Conservation (phyloP, 352 stramenopile genomes). For the Phytophthora cryptogea region DNA sequence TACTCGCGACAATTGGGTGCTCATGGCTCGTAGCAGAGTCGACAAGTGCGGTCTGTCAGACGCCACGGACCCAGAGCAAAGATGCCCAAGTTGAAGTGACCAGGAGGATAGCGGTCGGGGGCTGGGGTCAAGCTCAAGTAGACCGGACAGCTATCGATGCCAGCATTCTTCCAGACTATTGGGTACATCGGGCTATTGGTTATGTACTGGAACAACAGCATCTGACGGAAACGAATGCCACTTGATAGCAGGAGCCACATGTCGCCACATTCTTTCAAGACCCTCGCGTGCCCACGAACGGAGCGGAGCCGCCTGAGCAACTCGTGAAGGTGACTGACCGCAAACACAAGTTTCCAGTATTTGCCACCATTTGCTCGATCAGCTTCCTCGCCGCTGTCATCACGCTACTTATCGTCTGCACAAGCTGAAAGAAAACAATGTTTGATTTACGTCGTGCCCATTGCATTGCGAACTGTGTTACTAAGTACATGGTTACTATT, state of each 20-base stretch:
- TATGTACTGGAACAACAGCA: neutral
- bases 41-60: neutral
- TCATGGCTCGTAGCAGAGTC: neutral
- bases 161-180: constrained; percentile 56
- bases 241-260: constrained; percentile 2
- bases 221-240: neutral
- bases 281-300: constrained; percentile 50
- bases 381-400: constrained; percentile 66
- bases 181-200: constrained; percentile 25
- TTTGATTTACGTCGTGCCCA: neutral
- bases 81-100: constrained; percentile 11
- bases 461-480: neutral
- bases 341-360: constrained; percentile 66
- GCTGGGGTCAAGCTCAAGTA: constrained; percentile 7
- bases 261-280: constrained; percentile 12
- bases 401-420: constrained; percentile 71
- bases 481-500: neutral
- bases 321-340: constrained; percentile 79
- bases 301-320: constrained; percentile 59
- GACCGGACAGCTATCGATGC: constrained; percentile 40
- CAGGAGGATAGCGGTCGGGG: constrained; percentile 4
- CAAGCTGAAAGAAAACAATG: constrained; percentile 16
- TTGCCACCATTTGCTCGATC: constrained; percentile 74
- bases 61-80: neutral
- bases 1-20: constrained; percentile 2